A percentile compares a stretch with the other conserved stretches of the same genome.
Conservation (phyloP, 129 eudicot genomes). For the Centaurea solstitialis region DNA sequence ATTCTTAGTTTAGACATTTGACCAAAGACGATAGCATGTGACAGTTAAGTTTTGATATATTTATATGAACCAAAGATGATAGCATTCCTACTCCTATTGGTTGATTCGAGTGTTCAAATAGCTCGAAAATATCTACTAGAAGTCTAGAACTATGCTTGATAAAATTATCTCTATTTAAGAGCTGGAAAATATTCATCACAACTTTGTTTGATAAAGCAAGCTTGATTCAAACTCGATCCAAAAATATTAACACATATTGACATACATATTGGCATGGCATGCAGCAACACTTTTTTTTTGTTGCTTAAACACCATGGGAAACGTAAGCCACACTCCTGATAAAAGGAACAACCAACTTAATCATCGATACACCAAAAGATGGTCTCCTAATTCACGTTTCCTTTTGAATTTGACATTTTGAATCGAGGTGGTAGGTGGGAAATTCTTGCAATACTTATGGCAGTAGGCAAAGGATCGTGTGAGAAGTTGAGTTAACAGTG, state of each 20-base stretch:
- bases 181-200: not conserved
- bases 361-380: not conserved
- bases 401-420: not conserved
- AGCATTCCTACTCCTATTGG: too few relatives aligned
- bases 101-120: too few relatives aligned
- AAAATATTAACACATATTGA: not conserved
- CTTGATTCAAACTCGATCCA: not conserved
- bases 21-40: not conserved
- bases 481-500: too few relatives aligned
- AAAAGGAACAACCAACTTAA: not conserved
- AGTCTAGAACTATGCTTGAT: not conserved
- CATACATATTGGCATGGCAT: too few relatives aligned
- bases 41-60: not conserved
- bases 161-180: not conserved
- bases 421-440: not conserved
- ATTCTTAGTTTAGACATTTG: not conserved
- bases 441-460: slow-evolving; percentile 8
- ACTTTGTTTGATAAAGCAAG: not conserved
- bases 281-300: too few relatives aligned
- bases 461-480: too few relatives aligned
- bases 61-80: not conserved
- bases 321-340: not conserved
- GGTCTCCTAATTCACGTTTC: not conserved
- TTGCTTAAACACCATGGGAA: too few relatives aligned
- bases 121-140: not conserved